Evolutionary conservation across 352 stramenopile species (phyloP).

Genomic region (Saprolegnia diclina): DNA sequence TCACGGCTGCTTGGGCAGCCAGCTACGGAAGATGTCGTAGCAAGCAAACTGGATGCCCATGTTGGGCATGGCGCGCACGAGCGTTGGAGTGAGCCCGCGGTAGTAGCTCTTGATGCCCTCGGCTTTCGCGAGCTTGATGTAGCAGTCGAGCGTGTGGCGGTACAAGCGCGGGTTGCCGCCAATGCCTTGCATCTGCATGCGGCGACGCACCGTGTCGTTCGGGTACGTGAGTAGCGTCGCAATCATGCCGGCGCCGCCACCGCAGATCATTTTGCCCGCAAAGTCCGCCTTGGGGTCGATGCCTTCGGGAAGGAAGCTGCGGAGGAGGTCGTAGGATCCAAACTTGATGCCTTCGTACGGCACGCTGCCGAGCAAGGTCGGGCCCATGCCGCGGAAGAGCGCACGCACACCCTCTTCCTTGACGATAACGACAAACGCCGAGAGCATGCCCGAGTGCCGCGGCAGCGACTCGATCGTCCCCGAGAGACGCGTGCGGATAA

Average conservation of each 20-base stretch:
- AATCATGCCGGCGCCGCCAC: conserved; percentile 70
- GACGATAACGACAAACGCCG: conserved; percentile 66
- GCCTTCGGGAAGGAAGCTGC: conserved; percentile 43
- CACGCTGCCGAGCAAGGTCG: conserved; percentile 60
- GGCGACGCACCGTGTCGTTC: conserved; percentile 79
- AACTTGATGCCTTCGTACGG: conserved; percentile 83
- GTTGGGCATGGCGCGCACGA: conserved; percentile 79
- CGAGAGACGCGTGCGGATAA: conserved; percentile 74
- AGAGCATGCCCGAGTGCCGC: conserved; percentile 60
- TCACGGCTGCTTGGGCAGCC: conserved; percentile 7
- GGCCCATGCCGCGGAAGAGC: conserved; percentile 65
- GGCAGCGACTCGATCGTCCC: conserved; percentile 61
- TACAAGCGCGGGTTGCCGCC: conserved; percentile 55
- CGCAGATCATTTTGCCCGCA: conserved; percentile 61
- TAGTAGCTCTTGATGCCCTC: conserved; percentile 72
- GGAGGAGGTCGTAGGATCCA: conserved; percentile 68
- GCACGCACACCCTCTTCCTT: conserved; percentile 56
- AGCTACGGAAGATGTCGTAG: conserved; percentile 60
- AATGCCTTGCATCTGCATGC: conserved; percentile 83
- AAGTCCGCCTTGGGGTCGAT: conserved; percentile 58
- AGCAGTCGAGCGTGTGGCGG: conserved; percentile 70
- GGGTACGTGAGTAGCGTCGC: conserved; percentile 85
- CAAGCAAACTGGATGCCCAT: conserved; percentile 85
- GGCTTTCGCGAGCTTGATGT: conserved; percentile 48
- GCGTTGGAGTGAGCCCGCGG: conserved; percentile 64